Evolutionary conservation across 805 yeast genomes (phyloP).

Genomic region (Saccharomycopsis synnaedendra): DNA sequence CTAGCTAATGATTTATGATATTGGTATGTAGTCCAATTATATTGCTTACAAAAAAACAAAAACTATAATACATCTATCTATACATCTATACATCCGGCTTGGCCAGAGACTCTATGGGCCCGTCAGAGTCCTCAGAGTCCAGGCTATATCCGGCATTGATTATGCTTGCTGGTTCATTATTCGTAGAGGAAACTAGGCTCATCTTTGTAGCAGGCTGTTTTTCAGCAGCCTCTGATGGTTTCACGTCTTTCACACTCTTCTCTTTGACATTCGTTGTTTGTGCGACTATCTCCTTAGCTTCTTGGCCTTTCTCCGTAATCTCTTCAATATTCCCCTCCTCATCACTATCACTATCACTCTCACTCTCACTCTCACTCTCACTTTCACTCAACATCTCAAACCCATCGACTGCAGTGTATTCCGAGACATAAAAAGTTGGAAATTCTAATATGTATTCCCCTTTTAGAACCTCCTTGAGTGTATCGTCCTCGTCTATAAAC

Average conservation of each 20-base stretch:
- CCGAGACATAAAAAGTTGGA: slow-evolving; percentile 10
- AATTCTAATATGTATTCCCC: slow-evolving; percentile 11
- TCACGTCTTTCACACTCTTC: not conserved
- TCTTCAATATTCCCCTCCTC: not conserved
- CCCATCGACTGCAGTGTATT: not conserved
- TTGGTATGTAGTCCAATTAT: too few relatives aligned
- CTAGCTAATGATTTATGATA: too few relatives aligned
- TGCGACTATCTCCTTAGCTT: not conserved
- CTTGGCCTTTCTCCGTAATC: not conserved
- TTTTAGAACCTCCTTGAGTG: slow-evolving; percentile 1
- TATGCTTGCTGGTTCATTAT: too few relatives aligned
- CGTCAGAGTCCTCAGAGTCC: too few relatives aligned
- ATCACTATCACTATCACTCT: not conserved
- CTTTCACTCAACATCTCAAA: not conserved
- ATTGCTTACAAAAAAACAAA: too few relatives aligned
- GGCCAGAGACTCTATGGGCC: too few relatives aligned
- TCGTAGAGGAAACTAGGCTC: too few relatives aligned
- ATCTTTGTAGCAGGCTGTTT: too few relatives aligned
- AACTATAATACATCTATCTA: too few relatives aligned
- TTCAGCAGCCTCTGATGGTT: too few relatives aligned
- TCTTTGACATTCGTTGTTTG: not conserved
- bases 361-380: not conserved
- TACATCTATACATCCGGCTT: too few relatives aligned
- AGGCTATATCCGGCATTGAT: too few relatives aligned
- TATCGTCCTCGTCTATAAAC: not conserved